Evolutionary conservation across 164 flowering plant species (phyloP), one percentile per base, ranked within the genome.

Genomic region (Nymphaea thermarum): DNA sequence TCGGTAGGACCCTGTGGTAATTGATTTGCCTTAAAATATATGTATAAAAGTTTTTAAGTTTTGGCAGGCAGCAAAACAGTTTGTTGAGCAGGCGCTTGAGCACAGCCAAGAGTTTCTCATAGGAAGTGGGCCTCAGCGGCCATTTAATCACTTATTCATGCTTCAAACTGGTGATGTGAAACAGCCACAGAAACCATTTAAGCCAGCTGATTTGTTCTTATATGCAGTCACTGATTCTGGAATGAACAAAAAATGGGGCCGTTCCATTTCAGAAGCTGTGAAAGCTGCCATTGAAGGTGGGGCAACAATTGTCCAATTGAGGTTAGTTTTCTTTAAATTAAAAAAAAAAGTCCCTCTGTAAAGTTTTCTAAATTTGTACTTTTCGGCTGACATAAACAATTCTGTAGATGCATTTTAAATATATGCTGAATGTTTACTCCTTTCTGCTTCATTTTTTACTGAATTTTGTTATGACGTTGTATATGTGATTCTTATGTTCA

Each of bases 241-340:
- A 68, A 88, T 90, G 97, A 94, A 90, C 76, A 77, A 75, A 68
- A 90, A 79, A 72, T 91, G 98, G 98, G 87, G 82, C 10, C 93
- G 83, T 42, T 84, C 96, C 47, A 87, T 90, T 43, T 65, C 77
- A n/a, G 91, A 88, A 76, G 95, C 91, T 73, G 98, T 91, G 71
- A 78, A 80, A 82, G 92, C 83, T 75, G 96, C 98, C 66, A 80
- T 91, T 57, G 84, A 88, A 80, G 98, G 99, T 44, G 99, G 99
- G 43, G 98, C 96, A 43, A 91, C 98, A 60, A 88, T 91, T 60
- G 66, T 94, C 64, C 99, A 94, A 74, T 75, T 94, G 63, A 91
- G 97, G 97, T 91, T 76, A 72, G 87, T 77, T 42, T 25, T 62
- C 53, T 25, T 25, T 25, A 25, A 25, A 25, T 25, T 25, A 25